Conservation (phyloP, 345 rosid genomes). For the Lepidium aucheri region DNA sequence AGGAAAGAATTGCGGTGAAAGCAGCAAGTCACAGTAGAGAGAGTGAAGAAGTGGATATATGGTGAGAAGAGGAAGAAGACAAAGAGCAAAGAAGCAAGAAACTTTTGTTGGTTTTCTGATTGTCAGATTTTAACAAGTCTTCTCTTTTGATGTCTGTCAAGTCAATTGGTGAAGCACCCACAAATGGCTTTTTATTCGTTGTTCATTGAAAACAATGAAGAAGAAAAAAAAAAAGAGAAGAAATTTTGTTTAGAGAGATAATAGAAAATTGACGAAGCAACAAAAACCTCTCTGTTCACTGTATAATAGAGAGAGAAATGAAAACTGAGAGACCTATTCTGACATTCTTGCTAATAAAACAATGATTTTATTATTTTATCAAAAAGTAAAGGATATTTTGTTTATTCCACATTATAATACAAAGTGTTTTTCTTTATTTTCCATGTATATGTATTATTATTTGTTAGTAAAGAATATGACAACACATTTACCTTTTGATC, state of each 20-base stretch:
- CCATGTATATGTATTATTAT: not conserved
- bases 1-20: slow-evolving; percentile 26
- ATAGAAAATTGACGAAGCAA: slow-evolving; percentile 12
- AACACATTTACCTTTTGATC: slow-evolving; percentile 17
- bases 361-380: not conserved
- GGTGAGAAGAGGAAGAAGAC: slow-evolving; percentile 44
- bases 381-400: not conserved
- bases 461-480: slow-evolving; percentile 2
- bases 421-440: not conserved
- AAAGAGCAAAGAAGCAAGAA: slow-evolving; percentile 31
- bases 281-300: slow-evolving; percentile 22
- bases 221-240: not conserved
- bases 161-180: slow-evolving; percentile 36
- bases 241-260: not conserved
- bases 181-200: slow-evolving; percentile 23
- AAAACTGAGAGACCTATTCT: slow-evolving; percentile 4
- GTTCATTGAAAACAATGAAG: not conserved
- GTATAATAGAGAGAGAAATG: not conserved
- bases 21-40: slow-evolving; percentile 20
- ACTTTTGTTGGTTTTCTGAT: slow-evolving; percentile 26
- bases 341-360: slow-evolving; percentile 25
- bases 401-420: not conserved
- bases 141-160: slow-evolving; percentile 12
- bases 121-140: slow-evolving; percentile 19
- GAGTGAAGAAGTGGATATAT: slow-evolving; percentile 31